These are phyloP conservation scores for Pluteus cervinus DNA, from an alignment of 768 basidiomycete genomes.

Conservation along the genomic window DNA sequence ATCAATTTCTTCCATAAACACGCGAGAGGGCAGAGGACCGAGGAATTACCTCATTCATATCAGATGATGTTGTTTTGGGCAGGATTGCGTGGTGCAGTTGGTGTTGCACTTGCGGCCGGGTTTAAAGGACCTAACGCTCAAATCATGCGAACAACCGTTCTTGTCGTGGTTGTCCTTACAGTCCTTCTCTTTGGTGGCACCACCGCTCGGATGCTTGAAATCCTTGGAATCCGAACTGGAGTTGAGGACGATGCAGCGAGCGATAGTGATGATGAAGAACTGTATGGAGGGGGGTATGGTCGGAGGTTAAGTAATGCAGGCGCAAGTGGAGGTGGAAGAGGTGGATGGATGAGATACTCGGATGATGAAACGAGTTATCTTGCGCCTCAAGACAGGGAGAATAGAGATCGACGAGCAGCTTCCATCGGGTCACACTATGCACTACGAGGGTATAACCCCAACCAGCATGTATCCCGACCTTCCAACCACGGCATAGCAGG, in stretches of 20 bases:
- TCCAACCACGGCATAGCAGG: conserved; percentile 13
- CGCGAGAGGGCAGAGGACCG: conserved; percentile 76
- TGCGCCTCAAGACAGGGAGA: conserved; percentile 15
- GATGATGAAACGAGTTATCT: conserved; percentile 39
- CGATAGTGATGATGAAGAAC: conserved; percentile 52
- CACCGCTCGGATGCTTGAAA: conserved; percentile 94
- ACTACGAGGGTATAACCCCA: conserved; percentile 56
- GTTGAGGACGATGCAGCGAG: conserved; percentile 85
- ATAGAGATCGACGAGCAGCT: conserved; percentile 26
- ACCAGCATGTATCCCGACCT: conserved; percentile 24
- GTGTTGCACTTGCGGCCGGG: conserved; percentile 93
- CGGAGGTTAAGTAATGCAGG: too few relatives aligned
- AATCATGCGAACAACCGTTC: conserved; percentile 86
- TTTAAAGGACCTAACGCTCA: conserved; percentile 93
- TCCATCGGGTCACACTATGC: conserved; percentile 55
- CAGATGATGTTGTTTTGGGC: conserved; percentile 99
- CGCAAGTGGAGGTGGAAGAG: conserved; percentile 22
- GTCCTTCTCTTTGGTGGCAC: conserved; percentile 95
- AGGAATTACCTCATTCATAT: conserved; percentile 95
- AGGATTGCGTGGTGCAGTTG: conserved; percentile 92
- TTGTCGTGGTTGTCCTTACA: conserved; percentile 93
- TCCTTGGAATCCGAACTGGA: conserved; percentile 92
- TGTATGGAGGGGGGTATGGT: too few relatives aligned
- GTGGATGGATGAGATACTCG: conserved; percentile 37
- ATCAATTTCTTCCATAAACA: conserved; percentile 92